Evolutionary conservation across 1,284 basidiomycete genomes (phyloP).

Genomic region (Polyporus tsugae): DNA sequence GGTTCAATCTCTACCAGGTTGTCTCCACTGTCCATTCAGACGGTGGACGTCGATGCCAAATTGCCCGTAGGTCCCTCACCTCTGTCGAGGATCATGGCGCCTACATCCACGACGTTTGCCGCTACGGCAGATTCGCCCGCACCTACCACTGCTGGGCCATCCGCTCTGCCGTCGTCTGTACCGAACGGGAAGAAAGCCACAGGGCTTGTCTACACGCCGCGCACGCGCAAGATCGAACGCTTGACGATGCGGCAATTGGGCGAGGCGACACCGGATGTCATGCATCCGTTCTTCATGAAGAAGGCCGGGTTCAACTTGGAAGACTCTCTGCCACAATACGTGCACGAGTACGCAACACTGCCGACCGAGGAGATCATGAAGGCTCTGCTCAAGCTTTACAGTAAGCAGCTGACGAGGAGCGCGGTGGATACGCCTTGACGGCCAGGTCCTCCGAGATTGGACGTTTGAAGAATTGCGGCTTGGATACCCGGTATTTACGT

Average conservation of each 20-base stretch:
- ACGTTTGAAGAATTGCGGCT: background rate
- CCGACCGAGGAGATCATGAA: constrained; percentile 90
- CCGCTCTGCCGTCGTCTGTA: constrained; percentile 15
- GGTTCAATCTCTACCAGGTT: constrained; percentile 30
- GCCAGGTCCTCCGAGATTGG: background rate
- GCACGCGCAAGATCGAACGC: constrained; percentile 70
- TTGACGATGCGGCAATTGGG: constrained; percentile 85
- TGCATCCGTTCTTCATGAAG: constrained; percentile 88
- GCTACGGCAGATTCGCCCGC: background rate
- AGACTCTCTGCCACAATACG: constrained; percentile 84
- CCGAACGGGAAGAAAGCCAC: constrained; percentile 37
- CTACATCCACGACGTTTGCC: constrained; percentile 14
- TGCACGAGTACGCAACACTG: constrained; percentile 86
- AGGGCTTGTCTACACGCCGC: constrained; percentile 58
- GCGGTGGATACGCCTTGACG: constrained; percentile 24
- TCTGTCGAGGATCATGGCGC: constrained; percentile 18
- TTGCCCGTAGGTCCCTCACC: constrained; percentile 19
- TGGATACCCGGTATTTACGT: background rate
- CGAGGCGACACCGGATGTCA: constrained; percentile 87
- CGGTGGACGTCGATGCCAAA: constrained; percentile 23
- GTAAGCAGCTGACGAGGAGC: constrained; percentile 65
- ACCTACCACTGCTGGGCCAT: background rate
- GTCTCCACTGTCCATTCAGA: constrained; percentile 21
- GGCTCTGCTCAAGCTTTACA: constrained; percentile 81
- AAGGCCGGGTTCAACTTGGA: constrained; percentile 84